A percentile compares a stretch with the other conserved stretches of the same genome.
Conservation (phyloP, 371 early-diverging fungal species). For the Mortierella sp. region DNA sequence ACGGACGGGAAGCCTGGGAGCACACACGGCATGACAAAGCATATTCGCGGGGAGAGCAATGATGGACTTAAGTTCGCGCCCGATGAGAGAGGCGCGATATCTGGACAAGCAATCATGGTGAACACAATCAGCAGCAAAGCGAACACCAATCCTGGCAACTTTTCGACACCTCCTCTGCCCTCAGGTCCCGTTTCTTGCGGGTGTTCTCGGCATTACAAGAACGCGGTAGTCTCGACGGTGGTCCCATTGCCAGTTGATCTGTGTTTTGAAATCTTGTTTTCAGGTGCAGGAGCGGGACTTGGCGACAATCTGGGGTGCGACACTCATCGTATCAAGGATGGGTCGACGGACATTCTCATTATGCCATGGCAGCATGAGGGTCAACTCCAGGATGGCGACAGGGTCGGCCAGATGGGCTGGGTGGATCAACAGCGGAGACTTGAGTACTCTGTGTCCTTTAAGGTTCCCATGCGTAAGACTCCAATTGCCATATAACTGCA, state of each 20-base stretch:
- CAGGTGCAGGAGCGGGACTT: slow-evolving; percentile 32
- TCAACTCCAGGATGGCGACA: not conserved
- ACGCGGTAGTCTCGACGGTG: slow-evolving; percentile 23
- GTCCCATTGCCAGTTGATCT: slow-evolving; percentile 37
- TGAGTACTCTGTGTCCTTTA: slow-evolving; percentile 50
- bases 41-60: slow-evolving; percentile 21
- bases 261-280: slow-evolving; percentile 47
- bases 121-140: not conserved
- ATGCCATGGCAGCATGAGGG: slow-evolving; percentile 23
- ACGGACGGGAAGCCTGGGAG: slow-evolving; percentile 15
- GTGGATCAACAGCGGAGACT: slow-evolving; percentile 27
- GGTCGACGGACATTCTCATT: slow-evolving; percentile 41
- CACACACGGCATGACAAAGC: slow-evolving; percentile 17
- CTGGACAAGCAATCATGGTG: not conserved
- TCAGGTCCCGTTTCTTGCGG: slow-evolving; percentile 26
- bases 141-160: too few species aligned
- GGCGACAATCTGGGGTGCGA: slow-evolving; percentile 33
- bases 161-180: slow-evolving; percentile 9
- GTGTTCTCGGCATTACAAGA: slow-evolving; percentile 44
- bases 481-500: too few species aligned
- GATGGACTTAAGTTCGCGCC: not conserved
- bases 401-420: not conserved
- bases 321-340: slow-evolving; percentile 41
- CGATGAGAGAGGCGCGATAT: not conserved
- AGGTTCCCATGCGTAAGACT: slow-evolving; percentile 49